Conservation (phyloP, 2,329 filamentous ascomycete species). For the Pseudocercospora cruenta region DNA sequence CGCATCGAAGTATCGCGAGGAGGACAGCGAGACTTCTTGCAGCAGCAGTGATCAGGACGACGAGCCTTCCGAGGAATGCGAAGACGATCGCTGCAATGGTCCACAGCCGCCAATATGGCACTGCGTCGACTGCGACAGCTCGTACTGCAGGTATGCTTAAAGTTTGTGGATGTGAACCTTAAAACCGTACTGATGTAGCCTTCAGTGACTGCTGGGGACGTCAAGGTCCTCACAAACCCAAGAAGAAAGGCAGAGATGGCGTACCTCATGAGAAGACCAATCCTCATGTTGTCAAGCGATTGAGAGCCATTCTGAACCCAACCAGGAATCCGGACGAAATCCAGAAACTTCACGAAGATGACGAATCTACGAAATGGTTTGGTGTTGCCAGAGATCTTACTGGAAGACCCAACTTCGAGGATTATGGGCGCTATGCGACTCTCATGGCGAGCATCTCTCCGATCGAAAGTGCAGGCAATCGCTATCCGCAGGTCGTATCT, state of each 20-base stretch:
- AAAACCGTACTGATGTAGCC: not conserved
- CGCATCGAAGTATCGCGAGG: constrained; percentile 9
- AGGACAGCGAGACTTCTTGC: constrained; percentile 18
- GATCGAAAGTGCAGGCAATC: constrained; percentile 30
- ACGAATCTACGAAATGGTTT: constrained; percentile 47
- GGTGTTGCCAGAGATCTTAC: constrained; percentile 38
- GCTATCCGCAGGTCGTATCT: constrained; percentile 41
- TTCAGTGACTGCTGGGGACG: constrained; percentile 37
- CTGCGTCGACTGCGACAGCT: constrained; percentile 40
- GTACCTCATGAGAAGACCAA: constrained; percentile 45
- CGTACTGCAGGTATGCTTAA: constrained; percentile 37
- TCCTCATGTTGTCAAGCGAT: constrained; percentile 33
- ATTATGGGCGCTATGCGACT: constrained; percentile 50
- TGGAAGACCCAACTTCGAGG: constrained; percentile 42
- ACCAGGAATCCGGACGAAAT: constrained; percentile 36
- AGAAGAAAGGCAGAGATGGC: constrained; percentile 40
- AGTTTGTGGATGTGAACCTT: not conserved
- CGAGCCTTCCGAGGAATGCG: constrained; percentile 34
- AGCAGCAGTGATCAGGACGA: constrained; percentile 22
- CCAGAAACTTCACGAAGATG: constrained; percentile 41
- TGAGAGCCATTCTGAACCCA: constrained; percentile 35
- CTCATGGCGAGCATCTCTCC: constrained; percentile 46
- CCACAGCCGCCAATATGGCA: constrained; percentile 35
- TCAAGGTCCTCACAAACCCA: constrained; percentile 40
- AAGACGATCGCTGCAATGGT: constrained; percentile 38